These are phyloP conservation scores for Hymenoscyphus fructigenus DNA, from an alignment of 2,329 filamentous ascomycete species.

Conservation along the genomic window DNA sequence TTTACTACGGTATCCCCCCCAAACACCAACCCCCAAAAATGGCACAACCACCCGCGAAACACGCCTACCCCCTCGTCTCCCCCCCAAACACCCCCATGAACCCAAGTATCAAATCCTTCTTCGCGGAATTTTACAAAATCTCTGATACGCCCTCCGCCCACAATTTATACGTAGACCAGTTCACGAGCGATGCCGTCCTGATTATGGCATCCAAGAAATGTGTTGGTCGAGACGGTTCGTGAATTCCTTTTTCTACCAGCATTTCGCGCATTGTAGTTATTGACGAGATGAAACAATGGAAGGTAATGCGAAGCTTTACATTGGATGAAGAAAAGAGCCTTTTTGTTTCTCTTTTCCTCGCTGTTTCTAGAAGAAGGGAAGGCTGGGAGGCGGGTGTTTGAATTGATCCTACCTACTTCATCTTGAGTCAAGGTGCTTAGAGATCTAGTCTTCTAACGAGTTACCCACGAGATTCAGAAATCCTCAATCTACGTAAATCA, in stretches of 20 bases:
- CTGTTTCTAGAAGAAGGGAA: neutral
- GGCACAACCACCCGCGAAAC: slow-evolving; percentile 6
- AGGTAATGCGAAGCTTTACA: too few species aligned
- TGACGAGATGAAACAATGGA: too few species aligned
- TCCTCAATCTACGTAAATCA: slow-evolving; percentile 48
- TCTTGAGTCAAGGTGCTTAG: too few species aligned
- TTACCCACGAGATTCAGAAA: slow-evolving; percentile 39
- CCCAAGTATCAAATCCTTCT: slow-evolving; percentile 61
- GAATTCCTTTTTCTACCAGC: neutral
- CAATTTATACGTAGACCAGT: slow-evolving; percentile 47
- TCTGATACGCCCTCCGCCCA: slow-evolving; percentile 49
- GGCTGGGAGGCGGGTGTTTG: too few species aligned
- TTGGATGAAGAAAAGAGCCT: too few species aligned
- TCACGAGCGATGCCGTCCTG: slow-evolving; percentile 49
- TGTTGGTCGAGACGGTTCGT: slow-evolving; percentile 45
- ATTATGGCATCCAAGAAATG: slow-evolving; percentile 51
- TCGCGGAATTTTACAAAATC: slow-evolving; percentile 66
- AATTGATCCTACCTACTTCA: too few species aligned
- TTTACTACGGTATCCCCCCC: too few species aligned
- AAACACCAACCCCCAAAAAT: neutral
- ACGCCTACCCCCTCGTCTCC: slow-evolving; percentile 19
- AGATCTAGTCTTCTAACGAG: neutral
- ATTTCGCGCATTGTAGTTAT: too few species aligned
- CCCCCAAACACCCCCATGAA: slow-evolving; percentile 42
- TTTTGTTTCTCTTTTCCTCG: too few species aligned